phyloP scores from a whole-genome alignment of 306 rosid species.

The Cicer yamashitae region DNA sequence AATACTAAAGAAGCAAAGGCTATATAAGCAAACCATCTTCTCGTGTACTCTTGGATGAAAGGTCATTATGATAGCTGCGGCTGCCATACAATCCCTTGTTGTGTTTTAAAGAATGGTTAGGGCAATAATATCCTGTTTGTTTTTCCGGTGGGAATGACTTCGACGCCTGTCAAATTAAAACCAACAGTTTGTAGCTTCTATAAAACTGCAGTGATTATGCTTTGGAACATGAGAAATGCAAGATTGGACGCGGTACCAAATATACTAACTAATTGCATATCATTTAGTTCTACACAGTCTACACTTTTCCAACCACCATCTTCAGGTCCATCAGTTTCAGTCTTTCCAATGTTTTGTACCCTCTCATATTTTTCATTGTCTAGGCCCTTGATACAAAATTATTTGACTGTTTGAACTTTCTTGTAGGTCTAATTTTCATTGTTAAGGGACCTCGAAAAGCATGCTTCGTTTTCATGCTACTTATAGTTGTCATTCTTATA shows the following conservation, averaged over 20 bases:
- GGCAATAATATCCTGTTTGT: not conserved
- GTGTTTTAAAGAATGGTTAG: conserved; percentile 4
- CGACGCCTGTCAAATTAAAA: too few species aligned
- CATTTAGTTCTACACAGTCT: conserved; percentile 17
- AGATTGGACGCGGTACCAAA: too few species aligned
- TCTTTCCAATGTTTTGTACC: not conserved
- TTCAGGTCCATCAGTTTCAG: not conserved
- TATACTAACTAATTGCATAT: not conserved
- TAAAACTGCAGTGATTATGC: too few species aligned
- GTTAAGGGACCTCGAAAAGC: not conserved
- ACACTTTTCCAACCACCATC: not conserved
- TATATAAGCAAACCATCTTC: conserved; percentile 15
- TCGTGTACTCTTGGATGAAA: conserved; percentile 4
- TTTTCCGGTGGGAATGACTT: too few species aligned
- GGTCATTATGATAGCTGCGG: conserved; percentile 2
- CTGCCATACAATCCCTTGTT: conserved; percentile 1
- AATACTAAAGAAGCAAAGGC: conserved; percentile 17
- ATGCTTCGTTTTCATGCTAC: not conserved
- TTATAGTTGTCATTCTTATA: not conserved
- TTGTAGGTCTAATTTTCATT: not conserved
- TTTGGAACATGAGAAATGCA: too few species aligned
- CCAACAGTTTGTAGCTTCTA: too few species aligned
- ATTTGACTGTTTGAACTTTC: conserved; percentile 2
- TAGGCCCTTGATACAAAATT: conserved; percentile 9
- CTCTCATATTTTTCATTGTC: conserved; percentile 10